Conservation (phyloP, 208 protist genomes). For the Leishmania turanica region DNA sequence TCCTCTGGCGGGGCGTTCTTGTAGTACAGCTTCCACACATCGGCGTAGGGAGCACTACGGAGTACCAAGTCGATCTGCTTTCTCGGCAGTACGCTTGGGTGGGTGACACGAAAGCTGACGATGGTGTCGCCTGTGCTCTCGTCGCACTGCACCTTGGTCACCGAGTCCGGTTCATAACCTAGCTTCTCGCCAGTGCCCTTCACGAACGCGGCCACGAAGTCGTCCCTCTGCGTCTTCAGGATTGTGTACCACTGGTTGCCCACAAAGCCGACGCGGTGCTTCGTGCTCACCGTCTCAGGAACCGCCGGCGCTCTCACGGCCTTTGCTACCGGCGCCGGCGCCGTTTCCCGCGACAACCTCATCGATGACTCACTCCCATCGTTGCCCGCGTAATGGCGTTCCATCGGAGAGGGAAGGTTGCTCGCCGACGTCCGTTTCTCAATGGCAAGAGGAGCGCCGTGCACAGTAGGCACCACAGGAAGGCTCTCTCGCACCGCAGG, state of each 20-base stretch:
- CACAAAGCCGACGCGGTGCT: constrained; percentile 75
- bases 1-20: constrained; percentile 4
- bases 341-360: too few species aligned
- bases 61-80: constrained; percentile 52
- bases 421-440: not conserved
- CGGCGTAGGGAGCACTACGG: constrained; percentile 49
- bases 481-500: not conserved
- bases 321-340: not conserved
- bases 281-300: constrained; percentile 18
- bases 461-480: not conserved
- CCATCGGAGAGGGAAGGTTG: not conserved
- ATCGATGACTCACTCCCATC: not conserved
- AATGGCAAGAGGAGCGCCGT: not conserved
- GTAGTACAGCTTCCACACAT: constrained; percentile 71
- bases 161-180: constrained; percentile 33
- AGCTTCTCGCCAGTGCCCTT: constrained; percentile 41
- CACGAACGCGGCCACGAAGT: constrained; percentile 46
- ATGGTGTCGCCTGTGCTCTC: constrained; percentile 61
- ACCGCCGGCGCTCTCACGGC: not conserved
- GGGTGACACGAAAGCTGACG: constrained; percentile 51
- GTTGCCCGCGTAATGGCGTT: not conserved
- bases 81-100: constrained; percentile 34
- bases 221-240: constrained; percentile 31
- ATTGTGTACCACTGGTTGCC: constrained; percentile 54
- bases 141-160: constrained; percentile 51